Base-by-base conservation (phyloP, 768 basidiomycete genomes). In the Mycena vulgaris region DNA sequence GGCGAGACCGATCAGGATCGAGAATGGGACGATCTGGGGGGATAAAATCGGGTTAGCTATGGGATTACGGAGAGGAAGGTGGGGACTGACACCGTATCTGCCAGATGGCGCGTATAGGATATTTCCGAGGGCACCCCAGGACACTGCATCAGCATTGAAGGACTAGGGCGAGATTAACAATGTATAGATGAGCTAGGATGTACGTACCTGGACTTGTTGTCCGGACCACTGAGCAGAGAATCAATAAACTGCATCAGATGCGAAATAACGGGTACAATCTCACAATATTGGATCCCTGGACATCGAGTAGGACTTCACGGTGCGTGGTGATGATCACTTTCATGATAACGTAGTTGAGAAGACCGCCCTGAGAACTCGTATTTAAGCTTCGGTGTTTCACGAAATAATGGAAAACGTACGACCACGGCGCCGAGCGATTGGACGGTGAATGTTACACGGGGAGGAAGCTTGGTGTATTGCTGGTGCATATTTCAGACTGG, bases 281-380 rank as follows among this genome's bases (percentile, higher is more conserved):
- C 23, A 69, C 82, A 86, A 88, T 83, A 70, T 88, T 86, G 4
- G 90, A 89, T 37, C 89, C 89, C 70, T 91, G 81, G 0, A 88
- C 84, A 6, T 85, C 86, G 27, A 90, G 80, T 4, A 92, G 77
- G 30, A 89, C 85, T 0, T 84, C 83, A 0, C 83, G 81, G 48
- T 90, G 87, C 42, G 76, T 83, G 61, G 81, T 81, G 73, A 92
- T 83, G 64, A 92, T 88, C 2, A 63, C 55, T 85, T 87, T 67
- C 66, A 86, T 64, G 48, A 65, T 58, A 13, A 40, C 66, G 48
- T 73, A 88, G 76, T 85, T 87, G 48, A 87, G 73, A 58, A 87
- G 72, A 31, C 83, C 79, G 13, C 87, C 70, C 63, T 78, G 30
- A 13, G 23, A 13, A 60, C n/a, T 19, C 7, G 27, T 30, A 35